phyloP scores from a whole-genome alignment of 2,329 filamentous ascomycete genomes.

The Cercospora sp. region DNA sequence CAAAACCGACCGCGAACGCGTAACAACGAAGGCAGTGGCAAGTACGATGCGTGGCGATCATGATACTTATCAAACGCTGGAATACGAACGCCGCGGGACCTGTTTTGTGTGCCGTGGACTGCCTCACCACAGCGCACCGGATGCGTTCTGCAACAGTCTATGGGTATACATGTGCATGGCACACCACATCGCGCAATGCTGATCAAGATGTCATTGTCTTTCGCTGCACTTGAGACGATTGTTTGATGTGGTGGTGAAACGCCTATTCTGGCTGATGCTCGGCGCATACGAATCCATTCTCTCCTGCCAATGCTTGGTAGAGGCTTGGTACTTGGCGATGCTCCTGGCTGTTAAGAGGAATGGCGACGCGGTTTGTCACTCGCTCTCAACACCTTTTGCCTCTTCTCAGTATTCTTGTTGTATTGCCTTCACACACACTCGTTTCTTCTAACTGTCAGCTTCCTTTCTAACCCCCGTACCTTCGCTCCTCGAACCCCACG shows the following conservation, averaged over 20 bases:
- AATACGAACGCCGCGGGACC: background rate
- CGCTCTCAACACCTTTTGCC: constrained; percentile 13
- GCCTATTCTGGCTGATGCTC: constrained; percentile 7
- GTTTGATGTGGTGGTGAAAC: constrained; percentile 7
- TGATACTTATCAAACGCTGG: background rate
- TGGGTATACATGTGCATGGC: background rate
- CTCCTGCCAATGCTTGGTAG: constrained; percentile 18
- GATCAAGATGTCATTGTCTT: background rate
- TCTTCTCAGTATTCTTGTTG: constrained; percentile 9
- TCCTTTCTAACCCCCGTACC: background rate
- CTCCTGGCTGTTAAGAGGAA: constrained; percentile 8
- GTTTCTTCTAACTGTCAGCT: constrained; percentile 11
- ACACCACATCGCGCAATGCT: background rate
- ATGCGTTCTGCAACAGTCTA: background rate
- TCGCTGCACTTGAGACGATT: background rate
- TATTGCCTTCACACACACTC: constrained; percentile 5
- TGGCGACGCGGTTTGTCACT: background rate
- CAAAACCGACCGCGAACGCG: background rate
- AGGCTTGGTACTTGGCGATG: constrained; percentile 13
- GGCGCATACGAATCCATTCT: constrained; percentile 15
- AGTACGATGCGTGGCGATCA: background rate
- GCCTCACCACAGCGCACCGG: background rate
- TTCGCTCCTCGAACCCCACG: background rate
- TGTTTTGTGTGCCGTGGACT: background rate
- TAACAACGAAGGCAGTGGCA: background rate